Base-by-base conservation (phyloP, 495 filamentous ascomycete species). In the Aspergillus saccharolyticus region DNA sequence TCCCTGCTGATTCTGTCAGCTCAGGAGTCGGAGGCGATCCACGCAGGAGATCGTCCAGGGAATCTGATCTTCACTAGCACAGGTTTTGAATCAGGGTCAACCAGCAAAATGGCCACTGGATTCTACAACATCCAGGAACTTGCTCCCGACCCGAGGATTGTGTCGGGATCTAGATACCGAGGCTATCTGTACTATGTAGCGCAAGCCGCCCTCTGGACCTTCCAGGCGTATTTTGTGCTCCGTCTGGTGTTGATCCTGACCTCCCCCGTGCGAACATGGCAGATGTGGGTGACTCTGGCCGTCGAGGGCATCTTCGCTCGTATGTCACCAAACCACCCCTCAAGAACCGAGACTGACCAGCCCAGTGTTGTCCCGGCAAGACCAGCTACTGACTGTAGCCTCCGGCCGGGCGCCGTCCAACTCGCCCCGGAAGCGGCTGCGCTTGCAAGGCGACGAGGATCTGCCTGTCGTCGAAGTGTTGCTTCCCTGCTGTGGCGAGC, bases 401-500 rank as follows among this genome's bases (percentile, higher is more conserved):
- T 62, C 69, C 3, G 63, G 61, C 17, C 46, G 56, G 6, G 52
- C 54, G n/a, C 17, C 53, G 0, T 6, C 50, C 4, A 47, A 48
- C 17, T 44, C 44, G 1, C 54, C 60, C 2, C 59, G 68, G 3
- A 64, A 63, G 44, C 55, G 63, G 48, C 54, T 73, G 22, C 65
- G 71, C 22, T 54, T 74, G 15, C 53, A 54, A 1, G 63, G 63
- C 9, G 53, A 48, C 19, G 17, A 55, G 6, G 18, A 63, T 42
- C 55, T 75, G 0, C 78, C 80, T 16, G 65, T 64, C 0, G 73
- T 83, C 2, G 79, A 83, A 44, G 66, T 79, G 0, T 65, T 83
- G 15, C 56, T 82, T 7, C 70, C 78, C 3, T 78, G 75, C 60
- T 81, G 79, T 55, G 70, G 73, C 21, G 81, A 83, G 59, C 68